Conservation (phyloP, 2,329 filamentous ascomycete species). For the Neonectria neomacrospora region DNA sequence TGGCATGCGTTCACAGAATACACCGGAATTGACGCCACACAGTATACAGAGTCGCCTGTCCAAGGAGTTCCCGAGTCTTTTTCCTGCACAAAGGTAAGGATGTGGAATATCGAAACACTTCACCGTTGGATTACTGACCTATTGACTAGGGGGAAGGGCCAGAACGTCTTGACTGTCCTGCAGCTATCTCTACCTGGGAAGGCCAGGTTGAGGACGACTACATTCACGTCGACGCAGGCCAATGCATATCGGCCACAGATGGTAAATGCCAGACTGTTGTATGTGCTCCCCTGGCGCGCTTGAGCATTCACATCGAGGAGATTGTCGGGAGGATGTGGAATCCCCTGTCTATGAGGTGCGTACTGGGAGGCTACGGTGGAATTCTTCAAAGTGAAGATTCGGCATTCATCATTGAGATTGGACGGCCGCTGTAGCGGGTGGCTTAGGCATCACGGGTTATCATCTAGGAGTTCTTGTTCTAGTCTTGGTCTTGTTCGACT, state of each 20-base stretch:
- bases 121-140: not conserved
- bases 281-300: conserved; percentile 25
- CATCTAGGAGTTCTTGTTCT: not conserved
- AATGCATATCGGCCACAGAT: conserved; percentile 28
- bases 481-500: not conserved
- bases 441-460: too few relatives aligned
- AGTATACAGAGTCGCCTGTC: conserved; percentile 16
- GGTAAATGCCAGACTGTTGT: conserved; percentile 30
- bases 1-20: conserved; percentile 25
- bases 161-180: conserved; percentile 32
- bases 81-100: conserved; percentile 30
- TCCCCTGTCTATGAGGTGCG: conserved; percentile 35
- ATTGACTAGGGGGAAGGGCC: conserved; percentile 31
- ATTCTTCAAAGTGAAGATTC: conserved; percentile 36
- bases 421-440: not conserved
- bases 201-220: not conserved
- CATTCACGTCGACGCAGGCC: conserved; percentile 21
- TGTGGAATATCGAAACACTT: not conserved
- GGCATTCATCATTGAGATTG: conserved; percentile 33
- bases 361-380: conserved; percentile 35
- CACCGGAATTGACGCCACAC: conserved; percentile 32
- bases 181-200: conserved; percentile 32
- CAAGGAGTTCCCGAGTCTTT: conserved; percentile 26
- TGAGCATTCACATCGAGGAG: conserved; percentile 19
- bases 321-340: conserved; percentile 41